A percentile compares a stretch with the other conserved stretches of the same genome.
Evolutionary conservation across 441 rosid genomes (phyloP).

Genomic region (Arabidopsis hybrid): DNA sequence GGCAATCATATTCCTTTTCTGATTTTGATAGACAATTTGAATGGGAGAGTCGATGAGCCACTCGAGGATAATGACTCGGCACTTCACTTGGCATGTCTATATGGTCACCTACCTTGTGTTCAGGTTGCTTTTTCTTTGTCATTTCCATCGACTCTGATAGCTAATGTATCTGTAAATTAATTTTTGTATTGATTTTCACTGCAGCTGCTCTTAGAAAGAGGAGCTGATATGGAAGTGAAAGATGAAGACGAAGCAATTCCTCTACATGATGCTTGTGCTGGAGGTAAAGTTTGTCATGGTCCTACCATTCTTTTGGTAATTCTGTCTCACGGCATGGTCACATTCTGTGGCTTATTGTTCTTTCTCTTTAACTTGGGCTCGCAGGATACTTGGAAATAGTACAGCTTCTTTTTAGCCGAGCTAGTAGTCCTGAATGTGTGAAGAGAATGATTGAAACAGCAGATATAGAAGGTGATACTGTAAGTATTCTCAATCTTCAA

Average conservation of each 20-base stretch:
- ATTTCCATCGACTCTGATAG: background rate
- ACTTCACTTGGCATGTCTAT: slow-evolving; percentile 86
- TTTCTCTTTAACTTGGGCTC: background rate
- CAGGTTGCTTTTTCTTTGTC: slow-evolving; percentile 56
- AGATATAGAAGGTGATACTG: slow-evolving; percentile 86
- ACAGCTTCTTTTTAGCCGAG: slow-evolving; percentile 65
- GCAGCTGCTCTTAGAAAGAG: slow-evolving; percentile 88
- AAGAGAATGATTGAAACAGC: slow-evolving; percentile 79
- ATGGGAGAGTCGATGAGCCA: slow-evolving; percentile 77
- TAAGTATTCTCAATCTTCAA: slow-evolving; percentile 49
- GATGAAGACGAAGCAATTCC: slow-evolving; percentile 92
- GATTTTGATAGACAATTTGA: slow-evolving; percentile 61
- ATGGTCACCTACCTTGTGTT: slow-evolving; percentile 84
- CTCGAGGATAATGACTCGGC: slow-evolving; percentile 88
- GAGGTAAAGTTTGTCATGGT: slow-evolving; percentile 56
- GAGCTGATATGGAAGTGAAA: slow-evolving; percentile 81
- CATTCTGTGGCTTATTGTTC: slow-evolving; percentile 14
- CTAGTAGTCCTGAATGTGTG: slow-evolving; percentile 52
- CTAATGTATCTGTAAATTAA: slow-evolving; percentile 3
- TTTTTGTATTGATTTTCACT: background rate
- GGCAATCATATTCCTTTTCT: slow-evolving; percentile 1
- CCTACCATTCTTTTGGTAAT: background rate
- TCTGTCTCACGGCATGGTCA: slow-evolving; percentile 8
- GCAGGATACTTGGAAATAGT: slow-evolving; percentile 78
- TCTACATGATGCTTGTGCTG: slow-evolving; percentile 89